phyloP scores from a whole-genome alignment of 2,329 filamentous ascomycete species.

The Ciborinia camelliae region DNA sequence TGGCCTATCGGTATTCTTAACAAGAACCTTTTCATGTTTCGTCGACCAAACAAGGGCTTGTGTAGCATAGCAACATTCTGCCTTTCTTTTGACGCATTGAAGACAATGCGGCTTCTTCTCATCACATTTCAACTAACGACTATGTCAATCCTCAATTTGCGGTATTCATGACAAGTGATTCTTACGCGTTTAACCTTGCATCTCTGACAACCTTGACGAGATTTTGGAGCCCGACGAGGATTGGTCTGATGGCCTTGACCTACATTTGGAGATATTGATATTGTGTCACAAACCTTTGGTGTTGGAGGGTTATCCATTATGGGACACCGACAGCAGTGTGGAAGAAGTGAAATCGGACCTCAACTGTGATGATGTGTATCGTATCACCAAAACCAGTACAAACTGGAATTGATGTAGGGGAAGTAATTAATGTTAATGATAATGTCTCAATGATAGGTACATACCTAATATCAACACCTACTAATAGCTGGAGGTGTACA shows the following conservation, averaged over 20 bases:
- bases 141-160: slow-evolving; percentile 15
- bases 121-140: slow-evolving; percentile 33
- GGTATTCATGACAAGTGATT: background rate
- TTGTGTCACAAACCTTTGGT: background rate
- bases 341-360: background rate
- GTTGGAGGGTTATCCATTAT: background rate
- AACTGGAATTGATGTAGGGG: background rate
- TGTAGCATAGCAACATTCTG: slow-evolving; percentile 31
- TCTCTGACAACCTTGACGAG: slow-evolving; percentile 32
- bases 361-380: too few species aligned
- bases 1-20: background rate
- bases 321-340: background rate
- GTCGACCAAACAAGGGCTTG: slow-evolving; percentile 35
- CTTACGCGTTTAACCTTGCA: slow-evolving; percentile 35
- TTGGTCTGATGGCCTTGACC: slow-evolving; percentile 17
- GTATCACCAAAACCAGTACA: too few species aligned
- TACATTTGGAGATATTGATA: background rate
- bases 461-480: too few species aligned
- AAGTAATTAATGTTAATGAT: background rate
- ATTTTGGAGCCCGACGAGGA: slow-evolving; percentile 33
- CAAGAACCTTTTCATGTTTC: slow-evolving; percentile 35
- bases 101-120: slow-evolving; percentile 34
- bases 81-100: slow-evolving; percentile 30
- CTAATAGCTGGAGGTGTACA: too few species aligned
- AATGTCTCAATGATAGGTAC: too few species aligned